These are phyloP conservation scores for Penicillium cinerascens DNA, from an alignment of 495 filamentous ascomycete genomes.

Conservation along the genomic window DNA sequence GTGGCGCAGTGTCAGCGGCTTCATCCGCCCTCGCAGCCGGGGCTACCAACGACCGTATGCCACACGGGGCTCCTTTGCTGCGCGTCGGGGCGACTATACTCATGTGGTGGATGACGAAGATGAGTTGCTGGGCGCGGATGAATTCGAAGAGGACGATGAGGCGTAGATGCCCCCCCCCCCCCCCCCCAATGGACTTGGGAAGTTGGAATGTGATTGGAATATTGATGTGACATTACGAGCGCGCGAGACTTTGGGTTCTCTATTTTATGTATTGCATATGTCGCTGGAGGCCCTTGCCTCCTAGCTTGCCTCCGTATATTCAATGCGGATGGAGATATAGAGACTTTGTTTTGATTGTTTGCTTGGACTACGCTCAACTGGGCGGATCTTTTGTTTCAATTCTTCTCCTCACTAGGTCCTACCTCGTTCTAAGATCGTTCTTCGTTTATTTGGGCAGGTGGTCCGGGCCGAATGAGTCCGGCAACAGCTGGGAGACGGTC, in stretches of 20 bases:
- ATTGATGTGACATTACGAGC: conserved; percentile 32
- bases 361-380: neutral
- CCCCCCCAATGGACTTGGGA: neutral
- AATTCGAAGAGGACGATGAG: conserved; percentile 91
- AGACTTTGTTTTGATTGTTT: conserved; percentile 2
- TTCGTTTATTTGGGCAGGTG: conserved; percentile 22
- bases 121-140: conserved; percentile 85
- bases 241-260: conserved; percentile 10
- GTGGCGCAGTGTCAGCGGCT: conserved; percentile 58
- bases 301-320: neutral
- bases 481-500: conserved; percentile 53
- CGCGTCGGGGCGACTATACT: conserved; percentile 78
- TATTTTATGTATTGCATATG: conserved; percentile 9
- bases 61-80: conserved; percentile 78
- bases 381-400: neutral
- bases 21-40: conserved; percentile 29
- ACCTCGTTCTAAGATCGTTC: neutral
- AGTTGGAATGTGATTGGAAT: conserved; percentile 6
- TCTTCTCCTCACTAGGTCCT: conserved; percentile 6
- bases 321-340: conserved; percentile 6
- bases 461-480: conserved; percentile 69
- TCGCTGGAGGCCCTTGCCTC: conserved; percentile 6
- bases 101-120: conserved; percentile 90
- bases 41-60: conserved; percentile 66
- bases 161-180: conserved; percentile 48